phyloP scores from a whole-genome alignment of 2,329 filamentous ascomycete genomes.

The Nothomitra cinnamomea region DNA sequence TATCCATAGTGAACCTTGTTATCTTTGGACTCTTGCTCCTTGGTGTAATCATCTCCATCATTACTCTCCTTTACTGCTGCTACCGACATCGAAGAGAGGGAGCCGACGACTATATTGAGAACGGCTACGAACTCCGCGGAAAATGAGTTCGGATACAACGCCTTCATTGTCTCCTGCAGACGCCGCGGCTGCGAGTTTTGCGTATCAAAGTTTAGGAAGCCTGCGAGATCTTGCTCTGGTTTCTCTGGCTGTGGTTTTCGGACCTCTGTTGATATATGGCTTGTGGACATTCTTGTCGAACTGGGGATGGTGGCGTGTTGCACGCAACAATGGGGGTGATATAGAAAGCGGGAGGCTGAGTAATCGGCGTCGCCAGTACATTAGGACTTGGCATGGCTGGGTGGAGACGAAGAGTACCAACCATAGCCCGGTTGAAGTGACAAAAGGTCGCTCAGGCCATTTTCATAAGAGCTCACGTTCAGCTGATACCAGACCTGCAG shows the following conservation, averaged over 20 bases:
- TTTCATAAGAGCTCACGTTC: neutral
- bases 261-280: conserved; percentile 1
- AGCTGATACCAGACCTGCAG: neutral
- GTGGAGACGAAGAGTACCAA: neutral
- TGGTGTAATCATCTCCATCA: too few relatives aligned
- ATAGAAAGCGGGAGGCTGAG: neutral
- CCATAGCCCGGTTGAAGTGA: neutral
- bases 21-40: too few relatives aligned
- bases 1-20: too few relatives aligned
- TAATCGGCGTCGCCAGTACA: conserved; percentile 2
- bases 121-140: too few relatives aligned
- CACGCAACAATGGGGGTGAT: neutral
- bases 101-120: too few relatives aligned
- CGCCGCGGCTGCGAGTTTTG: neutral
- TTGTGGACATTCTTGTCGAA: neutral
- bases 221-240: neutral
- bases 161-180: neutral
- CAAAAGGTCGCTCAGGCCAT: neutral
- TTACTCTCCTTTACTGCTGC: too few relatives aligned
- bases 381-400: conserved; percentile 6
- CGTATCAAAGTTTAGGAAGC: neutral
- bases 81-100: too few relatives aligned
- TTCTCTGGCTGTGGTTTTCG: neutral
- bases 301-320: conserved; percentile 3
- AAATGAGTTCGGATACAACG: too few relatives aligned